A percentile compares a stretch with the other conserved stretches of the same genome.
These are phyloP conservation scores for Eragrostis nindensis DNA, from an alignment of 176 grass and related monocot species.

Conservation along the genomic window DNA sequence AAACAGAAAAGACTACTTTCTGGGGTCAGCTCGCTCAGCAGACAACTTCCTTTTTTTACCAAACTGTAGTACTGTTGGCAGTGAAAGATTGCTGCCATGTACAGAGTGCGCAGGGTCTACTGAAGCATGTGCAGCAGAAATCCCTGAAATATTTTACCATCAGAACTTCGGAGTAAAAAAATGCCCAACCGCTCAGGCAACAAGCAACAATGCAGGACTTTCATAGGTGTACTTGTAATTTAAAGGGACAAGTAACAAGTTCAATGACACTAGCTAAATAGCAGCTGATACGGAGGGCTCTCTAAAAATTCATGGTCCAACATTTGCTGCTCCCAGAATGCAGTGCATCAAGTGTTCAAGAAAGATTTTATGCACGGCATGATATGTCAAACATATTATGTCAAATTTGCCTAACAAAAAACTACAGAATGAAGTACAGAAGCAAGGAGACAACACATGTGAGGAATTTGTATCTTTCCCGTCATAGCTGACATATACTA, in stretches of 20 bases:
- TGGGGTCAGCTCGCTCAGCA: slow-evolving; percentile 88
- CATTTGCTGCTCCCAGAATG: not conserved
- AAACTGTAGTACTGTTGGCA: slow-evolving; percentile 87
- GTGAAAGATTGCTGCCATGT: slow-evolving; percentile 72
- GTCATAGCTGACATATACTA: not conserved
- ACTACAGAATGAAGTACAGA: not conserved
- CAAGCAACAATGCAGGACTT: slow-evolving; percentile 7
- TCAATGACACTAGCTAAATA: not conserved
- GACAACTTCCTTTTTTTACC: slow-evolving; percentile 92
- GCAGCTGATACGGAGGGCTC: not conserved
- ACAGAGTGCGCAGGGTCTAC: slow-evolving; percentile 64
- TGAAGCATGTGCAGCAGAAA: slow-evolving; percentile 63
- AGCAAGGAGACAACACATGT: not conserved
- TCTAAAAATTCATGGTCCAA: not conserved
- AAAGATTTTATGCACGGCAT: not conserved
- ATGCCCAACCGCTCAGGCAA: not conserved
- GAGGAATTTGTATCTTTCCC: not conserved
- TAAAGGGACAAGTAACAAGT: slow-evolving; percentile 11
- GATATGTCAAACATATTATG: not conserved
- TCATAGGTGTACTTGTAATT: not conserved
- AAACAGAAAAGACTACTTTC: slow-evolving; percentile 67
- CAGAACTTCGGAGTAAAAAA: not conserved
- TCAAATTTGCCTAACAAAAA: not conserved
- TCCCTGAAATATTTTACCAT: slow-evolving; percentile 41
- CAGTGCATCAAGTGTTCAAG: not conserved